These are phyloP conservation scores for Lactuca saligna DNA, from an alignment of 129 eudicot genomes.

Conservation along the genomic window DNA sequence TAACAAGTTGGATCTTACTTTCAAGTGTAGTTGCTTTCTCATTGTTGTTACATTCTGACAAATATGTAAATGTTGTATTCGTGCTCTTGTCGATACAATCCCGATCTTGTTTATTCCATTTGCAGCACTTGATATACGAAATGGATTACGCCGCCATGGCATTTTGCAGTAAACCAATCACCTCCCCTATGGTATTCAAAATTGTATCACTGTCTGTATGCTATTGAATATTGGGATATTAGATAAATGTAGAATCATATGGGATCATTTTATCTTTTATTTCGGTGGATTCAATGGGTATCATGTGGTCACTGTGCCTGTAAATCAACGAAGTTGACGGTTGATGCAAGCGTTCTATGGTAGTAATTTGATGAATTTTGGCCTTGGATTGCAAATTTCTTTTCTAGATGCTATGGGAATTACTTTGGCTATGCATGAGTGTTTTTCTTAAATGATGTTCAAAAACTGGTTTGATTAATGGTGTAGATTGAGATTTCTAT, in stretches of 20 bases:
- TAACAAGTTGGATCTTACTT: no score
- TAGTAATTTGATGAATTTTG: neutral
- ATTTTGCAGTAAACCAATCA: conserved; percentile 30
- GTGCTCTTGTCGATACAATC: neutral
- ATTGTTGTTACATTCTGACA: neutral
- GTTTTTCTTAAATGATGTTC: conserved; percentile 6
- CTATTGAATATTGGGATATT: neutral
- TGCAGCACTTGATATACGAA: conserved; percentile 22
- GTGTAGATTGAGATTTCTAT: conserved; percentile 1
- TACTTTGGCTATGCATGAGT: conserved; percentile 4
- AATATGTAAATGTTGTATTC: conserved; percentile 11
- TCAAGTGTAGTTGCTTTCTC: conserved; percentile 11
- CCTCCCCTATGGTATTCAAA: conserved; percentile 29
- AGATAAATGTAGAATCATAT: conserved; percentile 10
- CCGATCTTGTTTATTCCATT: conserved; percentile 7
- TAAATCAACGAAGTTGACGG: neutral
- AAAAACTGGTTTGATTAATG: neutral
- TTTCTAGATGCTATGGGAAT: conserved; percentile 8
- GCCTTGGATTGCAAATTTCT: neutral
- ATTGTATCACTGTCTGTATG: neutral
- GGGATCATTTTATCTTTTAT: neutral
- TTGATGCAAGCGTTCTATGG: conserved; percentile 16
- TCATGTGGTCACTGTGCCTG: neutral
- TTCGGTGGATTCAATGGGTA: conserved; percentile 4
- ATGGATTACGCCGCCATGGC: conserved; percentile 35